phyloP scores from a whole-genome alignment of 805 yeast species.

The Tetrapisispora pingtungensis region DNA sequence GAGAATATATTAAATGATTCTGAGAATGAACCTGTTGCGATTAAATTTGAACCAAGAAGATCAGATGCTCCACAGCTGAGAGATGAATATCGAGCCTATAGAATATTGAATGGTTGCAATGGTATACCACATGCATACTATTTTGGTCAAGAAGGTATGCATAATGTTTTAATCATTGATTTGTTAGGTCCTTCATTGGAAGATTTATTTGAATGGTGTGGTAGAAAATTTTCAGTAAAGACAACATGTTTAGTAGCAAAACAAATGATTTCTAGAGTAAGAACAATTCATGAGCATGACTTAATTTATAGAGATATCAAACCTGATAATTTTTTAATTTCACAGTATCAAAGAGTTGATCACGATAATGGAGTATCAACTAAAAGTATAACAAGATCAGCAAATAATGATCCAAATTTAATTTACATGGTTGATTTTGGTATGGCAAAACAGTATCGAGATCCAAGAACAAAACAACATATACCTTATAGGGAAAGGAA shows the following conservation, averaged over 20 bases:
- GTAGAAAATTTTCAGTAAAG: slow-evolving; percentile 58
- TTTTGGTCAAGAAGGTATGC: slow-evolving; percentile 79
- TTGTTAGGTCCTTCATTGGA: slow-evolving; percentile 72
- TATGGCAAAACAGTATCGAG: slow-evolving; percentile 79
- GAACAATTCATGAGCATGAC: slow-evolving; percentile 66
- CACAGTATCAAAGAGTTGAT: slow-evolving; percentile 22
- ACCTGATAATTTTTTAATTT: slow-evolving; percentile 69
- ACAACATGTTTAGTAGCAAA: slow-evolving; percentile 67
- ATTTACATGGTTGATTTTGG: slow-evolving; percentile 76
- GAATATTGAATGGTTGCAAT: slow-evolving; percentile 53
- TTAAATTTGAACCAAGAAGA: slow-evolving; percentile 71
- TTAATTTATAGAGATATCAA: slow-evolving; percentile 73
- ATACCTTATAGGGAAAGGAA: slow-evolving; percentile 76
- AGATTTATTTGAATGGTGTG: slow-evolving; percentile 84
- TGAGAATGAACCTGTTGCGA: slow-evolving; percentile 43
- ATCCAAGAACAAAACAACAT: slow-evolving; percentile 69
- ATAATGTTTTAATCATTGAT: slow-evolving; percentile 67
- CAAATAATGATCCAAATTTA: slow-evolving; percentile 49
- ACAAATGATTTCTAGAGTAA: slow-evolving; percentile 67
- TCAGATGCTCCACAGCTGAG: slow-evolving; percentile 77
- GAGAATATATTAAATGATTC: slow-evolving; percentile 50
- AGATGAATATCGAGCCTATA: slow-evolving; percentile 73
- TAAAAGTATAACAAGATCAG: slow-evolving; percentile 40
- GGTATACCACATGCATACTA: slow-evolving; percentile 81
- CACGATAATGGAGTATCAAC: slow-evolving; percentile 9